Base-by-base conservation (phyloP, 345 rosid genomes). In the Abelmoschus esculentus region DNA sequence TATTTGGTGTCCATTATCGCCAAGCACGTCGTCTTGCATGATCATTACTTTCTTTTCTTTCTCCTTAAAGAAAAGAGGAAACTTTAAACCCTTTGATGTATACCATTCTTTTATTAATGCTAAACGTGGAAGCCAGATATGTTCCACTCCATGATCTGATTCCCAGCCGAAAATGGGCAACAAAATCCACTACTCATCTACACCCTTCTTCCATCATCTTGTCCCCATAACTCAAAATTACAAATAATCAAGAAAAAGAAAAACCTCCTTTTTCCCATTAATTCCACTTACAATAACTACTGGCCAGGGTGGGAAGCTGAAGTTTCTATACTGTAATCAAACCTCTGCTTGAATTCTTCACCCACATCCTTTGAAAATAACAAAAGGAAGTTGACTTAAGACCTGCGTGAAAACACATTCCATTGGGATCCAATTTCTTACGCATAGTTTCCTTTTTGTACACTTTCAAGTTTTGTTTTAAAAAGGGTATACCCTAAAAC, bases 121-220 rank as follows among this genome's bases (percentile, higher is more conserved):
- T n/a, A 29, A 49, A 66, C 9, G 70, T 66, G 70, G 70, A 29
- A 66, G 58, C 42, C 70, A 66, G 44, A 26, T 50, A 49, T 29
- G 44, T 18, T 50, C 70, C 70, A 66, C 70, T 49, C 10, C 15
- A 49, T 49, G 53, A 49, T 49, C 53, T 28, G 4, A 66, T 29
- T 49, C 28, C 28, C 57, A 66, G 29, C 56, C 56, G 29, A 46
- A 19, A 22, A 29, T 13, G 54, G 17, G 54, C 18, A 49, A 49
- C 54, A 47, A 47, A 14, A 47, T 65, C 19, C 38, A 46, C 56
- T 47, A 49, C 22, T 49, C 5, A n/a, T 47, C 70, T 28, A 66
- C 42, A n/a, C 31, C 69, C 57, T 66, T 18, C 57, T 66, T 66
- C 40, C 15, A 29, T 15, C 56, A 28, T 49, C 22, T 19, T 22